phyloP scores from a whole-genome alignment of 441 rosid species.

The Brassica balearica region DNA sequence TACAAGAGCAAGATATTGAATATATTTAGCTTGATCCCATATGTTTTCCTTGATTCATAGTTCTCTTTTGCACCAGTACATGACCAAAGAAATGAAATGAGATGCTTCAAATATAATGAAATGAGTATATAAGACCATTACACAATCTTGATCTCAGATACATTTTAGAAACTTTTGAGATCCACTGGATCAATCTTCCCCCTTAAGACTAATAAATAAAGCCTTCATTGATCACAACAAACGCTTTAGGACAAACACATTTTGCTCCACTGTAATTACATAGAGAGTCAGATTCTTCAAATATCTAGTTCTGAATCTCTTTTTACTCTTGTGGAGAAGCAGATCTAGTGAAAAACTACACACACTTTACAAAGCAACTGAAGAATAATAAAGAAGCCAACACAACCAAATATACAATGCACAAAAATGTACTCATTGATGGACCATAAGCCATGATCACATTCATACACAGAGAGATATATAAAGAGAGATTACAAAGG shows the following conservation, averaged over 20 bases:
- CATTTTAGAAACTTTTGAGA: too few species aligned
- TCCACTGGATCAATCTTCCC: too few species aligned
- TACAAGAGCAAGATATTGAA: conserved; percentile 12
- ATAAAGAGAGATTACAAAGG: conserved; percentile 3
- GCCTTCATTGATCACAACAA: conserved; percentile 12
- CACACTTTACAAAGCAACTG: conserved; percentile 28
- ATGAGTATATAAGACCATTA: neutral
- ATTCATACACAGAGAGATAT: conserved; percentile 19
- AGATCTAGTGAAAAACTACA: conserved; percentile 35
- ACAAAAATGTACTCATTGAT: conserved; percentile 35
- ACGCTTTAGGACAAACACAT: conserved; percentile 19
- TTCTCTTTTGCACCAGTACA: neutral
- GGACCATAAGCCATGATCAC: conserved; percentile 35
- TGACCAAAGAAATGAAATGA: neutral
- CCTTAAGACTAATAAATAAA: too few species aligned
- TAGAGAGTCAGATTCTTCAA: conserved; percentile 25
- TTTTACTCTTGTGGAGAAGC: conserved; percentile 13
- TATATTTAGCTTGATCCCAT: neutral
- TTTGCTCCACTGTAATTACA: conserved; percentile 23
- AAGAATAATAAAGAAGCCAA: conserved; percentile 21
- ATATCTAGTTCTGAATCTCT: conserved; percentile 16
- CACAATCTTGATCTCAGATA: neutral
- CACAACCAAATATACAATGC: conserved; percentile 28
- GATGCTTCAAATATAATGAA: too few species aligned
- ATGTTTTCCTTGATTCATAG: neutral